These are phyloP conservation scores for Filobasidium floriforme DNA, from an alignment of 768 basidiomycete species.

Conservation along the genomic window DNA sequence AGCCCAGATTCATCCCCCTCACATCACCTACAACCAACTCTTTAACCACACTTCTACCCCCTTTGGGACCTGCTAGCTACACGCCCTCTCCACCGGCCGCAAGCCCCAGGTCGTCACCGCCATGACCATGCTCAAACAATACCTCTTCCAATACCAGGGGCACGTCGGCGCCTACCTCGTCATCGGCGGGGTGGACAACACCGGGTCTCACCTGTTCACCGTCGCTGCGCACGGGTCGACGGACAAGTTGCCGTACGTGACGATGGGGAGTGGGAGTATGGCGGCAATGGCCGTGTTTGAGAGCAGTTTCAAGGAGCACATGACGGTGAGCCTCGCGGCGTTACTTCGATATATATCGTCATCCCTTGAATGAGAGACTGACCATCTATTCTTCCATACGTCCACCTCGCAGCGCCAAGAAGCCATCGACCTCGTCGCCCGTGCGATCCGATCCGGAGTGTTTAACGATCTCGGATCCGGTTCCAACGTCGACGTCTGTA, in stretches of 20 bases:
- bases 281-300: slow-evolving; percentile 99
- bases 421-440: slow-evolving; percentile 72
- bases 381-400: too few species aligned
- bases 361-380: too few species aligned
- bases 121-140: slow-evolving; percentile 98
- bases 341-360: too few species aligned
- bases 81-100: slow-evolving; percentile 78
- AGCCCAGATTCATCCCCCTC: not conserved
- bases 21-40: too few species aligned
- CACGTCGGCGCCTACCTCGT: slow-evolving; percentile 92
- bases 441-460: slow-evolving; percentile 88
- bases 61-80: too few species aligned
- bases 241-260: slow-evolving; percentile 96
- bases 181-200: slow-evolving; percentile 88
- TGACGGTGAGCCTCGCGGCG: slow-evolving; percentile 56
- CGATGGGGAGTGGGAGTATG: slow-evolving; percentile 92
- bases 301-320: slow-evolving; percentile 66
- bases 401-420: slow-evolving; percentile 60
- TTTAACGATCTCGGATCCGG: slow-evolving; percentile 99
- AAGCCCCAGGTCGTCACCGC: slow-evolving; percentile 92
- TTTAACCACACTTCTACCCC: too few species aligned
- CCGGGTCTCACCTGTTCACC: slow-evolving; percentile 91
- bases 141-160: slow-evolving; percentile 89
- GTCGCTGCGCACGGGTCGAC: slow-evolving; percentile 95
- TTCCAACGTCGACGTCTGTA: slow-evolving; percentile 94